phyloP scores from a whole-genome alignment of 2,329 filamentous ascomycete genomes.

The Falciphora oryzae region DNA sequence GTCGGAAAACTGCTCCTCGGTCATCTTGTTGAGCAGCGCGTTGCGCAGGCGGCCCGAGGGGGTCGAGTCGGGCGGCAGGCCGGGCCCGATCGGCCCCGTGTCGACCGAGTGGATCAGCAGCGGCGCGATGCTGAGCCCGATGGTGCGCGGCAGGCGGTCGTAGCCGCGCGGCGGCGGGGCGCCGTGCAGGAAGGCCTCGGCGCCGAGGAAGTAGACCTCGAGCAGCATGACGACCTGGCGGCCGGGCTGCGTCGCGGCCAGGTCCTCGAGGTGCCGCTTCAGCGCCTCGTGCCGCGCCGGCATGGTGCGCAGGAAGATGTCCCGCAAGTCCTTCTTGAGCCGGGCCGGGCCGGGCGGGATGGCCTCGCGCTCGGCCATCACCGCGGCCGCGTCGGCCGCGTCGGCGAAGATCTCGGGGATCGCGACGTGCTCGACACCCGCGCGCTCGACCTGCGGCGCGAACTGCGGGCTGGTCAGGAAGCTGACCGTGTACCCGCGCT shows the following conservation, averaged over 20 bases:
- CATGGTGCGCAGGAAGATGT: conserved; percentile 3
- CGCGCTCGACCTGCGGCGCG: not conserved
- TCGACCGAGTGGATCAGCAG: conserved; percentile 7
- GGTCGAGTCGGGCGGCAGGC: conserved; percentile 10
- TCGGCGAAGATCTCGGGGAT: not conserved
- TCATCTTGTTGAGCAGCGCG: conserved; percentile 9
- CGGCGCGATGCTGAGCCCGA: conserved; percentile 10
- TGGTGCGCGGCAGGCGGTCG: not conserved
- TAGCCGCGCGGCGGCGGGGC: conserved; percentile 12
- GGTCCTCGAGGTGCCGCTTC: not conserved
- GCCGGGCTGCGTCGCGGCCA: not conserved
- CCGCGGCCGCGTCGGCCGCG: too few species aligned
- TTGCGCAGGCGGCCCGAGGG: conserved; percentile 12
- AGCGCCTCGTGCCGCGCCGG: not conserved
- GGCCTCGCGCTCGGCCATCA: not conserved
- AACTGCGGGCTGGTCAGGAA: conserved; percentile 3
- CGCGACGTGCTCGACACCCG: conserved; percentile 6
- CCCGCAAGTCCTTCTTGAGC: not conserved
- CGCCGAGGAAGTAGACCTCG: conserved; percentile 7
- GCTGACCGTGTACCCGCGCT: conserved; percentile 10
- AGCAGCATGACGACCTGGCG: conserved; percentile 8
- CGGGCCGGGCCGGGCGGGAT: not conserved
- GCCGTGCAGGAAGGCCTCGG: conserved; percentile 6
- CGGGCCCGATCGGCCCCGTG: conserved; percentile 12
- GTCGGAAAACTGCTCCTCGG: not conserved